These are phyloP conservation scores for Picea glauca DNA, from an alignment of 75 land plant species.

Conservation along the genomic window DNA sequence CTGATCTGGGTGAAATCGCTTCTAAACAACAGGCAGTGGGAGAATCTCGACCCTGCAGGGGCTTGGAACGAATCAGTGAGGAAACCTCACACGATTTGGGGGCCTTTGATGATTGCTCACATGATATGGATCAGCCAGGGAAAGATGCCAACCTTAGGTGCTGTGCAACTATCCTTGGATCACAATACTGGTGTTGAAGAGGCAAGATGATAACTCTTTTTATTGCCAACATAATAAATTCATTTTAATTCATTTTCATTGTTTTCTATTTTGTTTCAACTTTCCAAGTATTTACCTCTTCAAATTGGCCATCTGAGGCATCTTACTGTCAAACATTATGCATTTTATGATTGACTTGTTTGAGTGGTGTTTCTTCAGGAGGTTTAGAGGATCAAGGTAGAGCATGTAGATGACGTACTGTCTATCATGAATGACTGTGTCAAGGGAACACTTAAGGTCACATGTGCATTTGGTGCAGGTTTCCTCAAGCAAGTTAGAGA, in stretches of 20 bases:
- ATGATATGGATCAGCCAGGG: conserved; percentile 21
- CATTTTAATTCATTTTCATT: neutral
- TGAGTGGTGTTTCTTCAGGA: conserved; percentile 45
- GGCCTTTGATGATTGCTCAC: neutral
- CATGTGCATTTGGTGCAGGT: conserved; percentile 97
- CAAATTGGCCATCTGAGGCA: neutral
- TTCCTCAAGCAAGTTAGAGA: conserved; percentile 83
- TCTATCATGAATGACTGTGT: conserved; percentile 85
- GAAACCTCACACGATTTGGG: conserved; percentile 37
- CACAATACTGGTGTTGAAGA: conserved; percentile 74
- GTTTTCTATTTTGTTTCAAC: neutral
- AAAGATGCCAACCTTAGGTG: conserved; percentile 32
- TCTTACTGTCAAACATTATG: neutral
- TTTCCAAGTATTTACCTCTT: neutral
- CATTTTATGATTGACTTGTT: conserved; percentile 1
- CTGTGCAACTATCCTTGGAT: conserved; percentile 81
- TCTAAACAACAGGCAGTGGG: conserved; percentile 13
- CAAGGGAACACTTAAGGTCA: conserved; percentile 92
- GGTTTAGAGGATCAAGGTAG: conserved; percentile 65
- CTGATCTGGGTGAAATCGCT: conserved; percentile 25
- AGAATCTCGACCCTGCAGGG: conserved; percentile 6
- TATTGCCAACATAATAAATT: neutral
- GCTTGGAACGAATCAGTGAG: conserved; percentile 53
- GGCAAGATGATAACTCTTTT: conserved; percentile 33
- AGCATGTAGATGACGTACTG: conserved; percentile 75